Evolutionary conservation across 331 rosid genomes (phyloP).

Genomic region (Pyrus hybrid): DNA sequence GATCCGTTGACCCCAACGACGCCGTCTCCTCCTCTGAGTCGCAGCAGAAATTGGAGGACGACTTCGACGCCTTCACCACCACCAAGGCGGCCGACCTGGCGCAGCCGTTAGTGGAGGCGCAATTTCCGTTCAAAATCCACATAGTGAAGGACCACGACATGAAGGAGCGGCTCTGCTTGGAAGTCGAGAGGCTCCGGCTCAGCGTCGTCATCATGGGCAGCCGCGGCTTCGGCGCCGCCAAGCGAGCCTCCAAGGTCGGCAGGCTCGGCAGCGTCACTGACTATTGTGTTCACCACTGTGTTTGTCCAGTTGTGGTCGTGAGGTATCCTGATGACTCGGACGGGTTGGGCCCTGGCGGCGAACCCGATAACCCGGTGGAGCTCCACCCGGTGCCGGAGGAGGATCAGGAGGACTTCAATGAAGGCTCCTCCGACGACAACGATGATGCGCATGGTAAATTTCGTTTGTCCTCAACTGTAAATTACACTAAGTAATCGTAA

Average conservation of each 20-base stretch:
- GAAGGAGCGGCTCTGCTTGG: constrained; percentile 91
- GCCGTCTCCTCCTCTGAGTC: constrained; percentile 13
- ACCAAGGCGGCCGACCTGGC: constrained; percentile 61
- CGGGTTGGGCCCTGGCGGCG: neutral
- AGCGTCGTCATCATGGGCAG: constrained; percentile 94
- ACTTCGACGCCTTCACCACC: constrained; percentile 62
- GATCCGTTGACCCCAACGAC: constrained; percentile 30
- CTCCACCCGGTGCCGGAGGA: constrained; percentile 85
- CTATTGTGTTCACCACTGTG: constrained; percentile 87
- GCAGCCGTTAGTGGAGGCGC: constrained; percentile 56
- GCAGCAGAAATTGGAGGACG: constrained; percentile 55
- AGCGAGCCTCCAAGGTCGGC: constrained; percentile 31
- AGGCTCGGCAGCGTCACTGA: constrained; percentile 85
- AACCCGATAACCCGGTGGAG: constrained; percentile 16
- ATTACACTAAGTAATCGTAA: neutral
- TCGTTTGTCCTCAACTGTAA: neutral
- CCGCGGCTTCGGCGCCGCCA: constrained; percentile 71
- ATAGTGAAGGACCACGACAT: constrained; percentile 88
- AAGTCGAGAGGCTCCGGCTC: constrained; percentile 83
- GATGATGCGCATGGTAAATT: constrained; percentile 39
- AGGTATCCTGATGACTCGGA: constrained; percentile 55
- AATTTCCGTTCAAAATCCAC: constrained; percentile 71
- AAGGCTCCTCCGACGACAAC: constrained; percentile 38
- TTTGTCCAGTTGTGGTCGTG: constrained; percentile 86
- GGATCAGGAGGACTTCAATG: constrained; percentile 61